Conservation (phyloP, 163 green algal species). For the Chloroidium sp. region DNA sequence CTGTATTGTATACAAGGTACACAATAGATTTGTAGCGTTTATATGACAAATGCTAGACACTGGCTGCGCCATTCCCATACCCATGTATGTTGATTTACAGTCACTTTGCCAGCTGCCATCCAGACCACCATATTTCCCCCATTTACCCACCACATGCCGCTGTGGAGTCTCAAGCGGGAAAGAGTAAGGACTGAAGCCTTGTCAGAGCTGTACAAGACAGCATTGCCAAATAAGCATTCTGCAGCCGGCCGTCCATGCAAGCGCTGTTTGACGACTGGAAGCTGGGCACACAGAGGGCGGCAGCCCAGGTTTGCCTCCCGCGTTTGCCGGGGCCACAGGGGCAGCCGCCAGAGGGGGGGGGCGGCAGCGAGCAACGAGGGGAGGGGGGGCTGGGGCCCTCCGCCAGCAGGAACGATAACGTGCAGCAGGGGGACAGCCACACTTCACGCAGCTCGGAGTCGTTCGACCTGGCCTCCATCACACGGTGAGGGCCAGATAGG, state of each 20-base stretch:
- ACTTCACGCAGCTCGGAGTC: constrained; percentile 14
- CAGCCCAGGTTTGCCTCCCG: background rate
- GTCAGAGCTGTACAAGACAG: too few species aligned
- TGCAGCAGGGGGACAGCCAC: constrained; percentile 15
- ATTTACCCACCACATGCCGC: too few species aligned
- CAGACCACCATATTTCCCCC: too few species aligned
- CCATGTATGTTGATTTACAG: too few species aligned
- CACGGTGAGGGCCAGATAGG: constrained; percentile 9
- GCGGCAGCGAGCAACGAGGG: too few species aligned
- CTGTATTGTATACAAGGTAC: too few species aligned
- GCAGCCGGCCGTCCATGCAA: background rate
- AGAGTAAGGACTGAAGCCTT: too few species aligned
- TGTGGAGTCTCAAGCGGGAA: too few species aligned
- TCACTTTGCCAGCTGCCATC: too few species aligned
- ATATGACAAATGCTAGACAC: too few species aligned
- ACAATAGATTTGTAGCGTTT: too few species aligned
- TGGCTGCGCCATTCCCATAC: too few species aligned
- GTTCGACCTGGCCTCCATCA: constrained; percentile 49
- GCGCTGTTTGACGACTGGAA: background rate
- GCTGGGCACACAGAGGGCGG: background rate
- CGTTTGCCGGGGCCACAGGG: background rate
- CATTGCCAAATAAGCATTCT: background rate
- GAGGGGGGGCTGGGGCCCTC: background rate
- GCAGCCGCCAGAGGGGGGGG: background rate
- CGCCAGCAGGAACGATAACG: background rate